Conservation (phyloP, 2,329 filamentous ascomycete species). For the Coniella lustricola region DNA sequence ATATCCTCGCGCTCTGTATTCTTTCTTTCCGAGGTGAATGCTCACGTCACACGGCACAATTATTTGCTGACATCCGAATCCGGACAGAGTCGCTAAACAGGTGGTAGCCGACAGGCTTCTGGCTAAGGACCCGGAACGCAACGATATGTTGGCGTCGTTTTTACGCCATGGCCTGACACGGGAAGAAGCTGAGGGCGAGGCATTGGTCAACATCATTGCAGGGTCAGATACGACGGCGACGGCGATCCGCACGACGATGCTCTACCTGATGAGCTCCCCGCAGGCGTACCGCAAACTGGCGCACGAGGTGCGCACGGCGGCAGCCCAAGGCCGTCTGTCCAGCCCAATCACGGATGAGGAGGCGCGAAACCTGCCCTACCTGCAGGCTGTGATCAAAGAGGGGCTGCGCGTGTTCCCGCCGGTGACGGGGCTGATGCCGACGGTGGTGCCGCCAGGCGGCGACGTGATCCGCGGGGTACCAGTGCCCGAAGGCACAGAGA, state of each 20-base stretch:
- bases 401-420: slow-evolving; percentile 40
- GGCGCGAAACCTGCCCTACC: slow-evolving; percentile 34
- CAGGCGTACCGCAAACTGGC: slow-evolving; percentile 33
- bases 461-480: slow-evolving; percentile 31
- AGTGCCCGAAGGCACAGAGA: slow-evolving; percentile 38
- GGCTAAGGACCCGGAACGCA: slow-evolving; percentile 21
- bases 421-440: slow-evolving; percentile 29
- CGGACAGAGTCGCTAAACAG: slow-evolving; percentile 17
- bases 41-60: slow-evolving; percentile 1
- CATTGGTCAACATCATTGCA: slow-evolving; percentile 36
- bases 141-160: slow-evolving; percentile 35
- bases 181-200: slow-evolving; percentile 36
- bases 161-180: slow-evolving; percentile 32
- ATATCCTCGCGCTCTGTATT: background rate
- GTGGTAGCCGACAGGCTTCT: slow-evolving; percentile 25
- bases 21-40: background rate
- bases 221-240: slow-evolving; percentile 47
- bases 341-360: slow-evolving; percentile 31
- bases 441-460: slow-evolving; percentile 30
- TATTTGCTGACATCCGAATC: slow-evolving; percentile 6
- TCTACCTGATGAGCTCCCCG: slow-evolving; percentile 40
- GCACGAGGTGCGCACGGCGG: slow-evolving; percentile 32
- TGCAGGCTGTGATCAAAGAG: slow-evolving; percentile 45
- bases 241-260: slow-evolving; percentile 37
- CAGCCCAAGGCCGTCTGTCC: slow-evolving; percentile 25